Evolutionary conservation across 225 moss, liverwort and hornwort genomes (phyloP).

Genomic region (Polytrichum formosum): DNA sequence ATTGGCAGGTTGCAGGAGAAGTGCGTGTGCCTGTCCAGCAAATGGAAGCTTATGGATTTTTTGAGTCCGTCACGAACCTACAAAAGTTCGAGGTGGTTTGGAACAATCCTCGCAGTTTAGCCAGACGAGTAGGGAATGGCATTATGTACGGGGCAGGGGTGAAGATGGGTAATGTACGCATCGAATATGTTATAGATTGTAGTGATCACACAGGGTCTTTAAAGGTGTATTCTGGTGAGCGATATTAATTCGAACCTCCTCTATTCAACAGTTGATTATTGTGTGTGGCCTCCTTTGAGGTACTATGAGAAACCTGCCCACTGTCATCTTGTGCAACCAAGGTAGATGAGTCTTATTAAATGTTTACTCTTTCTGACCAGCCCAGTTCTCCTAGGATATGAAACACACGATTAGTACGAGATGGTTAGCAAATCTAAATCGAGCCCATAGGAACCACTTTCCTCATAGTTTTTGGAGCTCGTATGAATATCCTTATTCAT

Average conservation of each 20-base stretch:
- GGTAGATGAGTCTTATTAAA: too few species aligned
- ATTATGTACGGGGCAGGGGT: slow-evolving; percentile 58
- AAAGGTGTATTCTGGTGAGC: slow-evolving; percentile 58
- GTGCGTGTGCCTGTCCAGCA: slow-evolving; percentile 59
- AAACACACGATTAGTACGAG: too few species aligned
- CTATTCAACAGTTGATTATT: background rate
- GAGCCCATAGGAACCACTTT: too few species aligned
- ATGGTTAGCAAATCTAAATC: too few species aligned
- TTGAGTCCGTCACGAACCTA: slow-evolving; percentile 42
- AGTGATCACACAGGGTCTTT: slow-evolving; percentile 50
- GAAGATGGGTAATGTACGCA: slow-evolving; percentile 48
- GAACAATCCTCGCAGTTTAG: slow-evolving; percentile 26
- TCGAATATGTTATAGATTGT: slow-evolving; percentile 57
- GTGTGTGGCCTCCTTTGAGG: too few species aligned
- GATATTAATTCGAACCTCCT: slow-evolving; percentile 24
- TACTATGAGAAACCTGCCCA: too few species aligned
- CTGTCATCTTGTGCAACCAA: too few species aligned
- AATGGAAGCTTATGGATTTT: slow-evolving; percentile 53
- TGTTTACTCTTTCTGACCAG: too few species aligned
- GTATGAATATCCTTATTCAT: too few species aligned
- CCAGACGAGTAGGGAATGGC: slow-evolving; percentile 39
- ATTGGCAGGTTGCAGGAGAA: slow-evolving; percentile 53
- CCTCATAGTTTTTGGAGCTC: too few species aligned
- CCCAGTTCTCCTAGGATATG: too few species aligned
- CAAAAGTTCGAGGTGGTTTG: slow-evolving; percentile 36